phyloP scores from a whole-genome alignment of 495 filamentous ascomycete genomes.

The Penicillium riverlandense region DNA sequence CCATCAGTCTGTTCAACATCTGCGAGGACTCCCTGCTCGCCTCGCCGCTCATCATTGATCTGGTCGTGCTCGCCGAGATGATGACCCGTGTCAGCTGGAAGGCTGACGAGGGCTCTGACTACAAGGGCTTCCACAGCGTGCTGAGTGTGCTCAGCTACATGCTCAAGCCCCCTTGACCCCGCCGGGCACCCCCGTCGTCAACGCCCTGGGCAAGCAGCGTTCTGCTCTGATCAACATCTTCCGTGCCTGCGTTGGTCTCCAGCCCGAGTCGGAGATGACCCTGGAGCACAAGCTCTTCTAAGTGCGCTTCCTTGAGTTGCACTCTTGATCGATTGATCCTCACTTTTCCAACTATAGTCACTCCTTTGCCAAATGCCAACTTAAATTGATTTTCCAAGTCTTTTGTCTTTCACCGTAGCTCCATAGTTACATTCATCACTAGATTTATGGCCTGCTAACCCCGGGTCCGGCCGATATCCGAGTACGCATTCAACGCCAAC shows the following conservation, averaged over 20 bases:
- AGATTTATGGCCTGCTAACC: slow-evolving; percentile 1
- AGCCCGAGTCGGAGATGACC: slow-evolving; percentile 99
- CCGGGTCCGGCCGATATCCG: slow-evolving; percentile 20
- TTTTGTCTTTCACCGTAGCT: no score
- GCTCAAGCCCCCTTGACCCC: slow-evolving; percentile 97
- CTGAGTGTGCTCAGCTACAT: slow-evolving; percentile 98
- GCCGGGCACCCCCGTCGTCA: slow-evolving; percentile 92
- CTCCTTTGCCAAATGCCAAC: slow-evolving; percentile 19
- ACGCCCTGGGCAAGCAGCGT: slow-evolving; percentile 94
- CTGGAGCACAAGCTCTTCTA: slow-evolving; percentile 97
- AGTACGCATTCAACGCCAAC: slow-evolving; percentile 54
- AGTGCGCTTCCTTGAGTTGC: no score
- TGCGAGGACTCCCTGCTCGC: slow-evolving; percentile 97
- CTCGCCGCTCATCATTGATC: slow-evolving; percentile 96
- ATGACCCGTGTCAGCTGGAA: slow-evolving; percentile 98
- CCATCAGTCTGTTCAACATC: slow-evolving; percentile 96
- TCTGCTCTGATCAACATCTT: slow-evolving; percentile 95
- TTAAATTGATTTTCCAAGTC: background rate
- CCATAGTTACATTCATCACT: background rate
- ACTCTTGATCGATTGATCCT: background rate
- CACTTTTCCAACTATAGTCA: slow-evolving; percentile 24
- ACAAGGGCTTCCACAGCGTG: slow-evolving; percentile 92
- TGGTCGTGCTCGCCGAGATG: slow-evolving; percentile 87
- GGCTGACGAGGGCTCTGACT: slow-evolving; percentile 58
- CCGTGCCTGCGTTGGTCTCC: slow-evolving; percentile 93